Conservation (phyloP, 768 basidiomycete species). For the Boletellus ananas region DNA sequence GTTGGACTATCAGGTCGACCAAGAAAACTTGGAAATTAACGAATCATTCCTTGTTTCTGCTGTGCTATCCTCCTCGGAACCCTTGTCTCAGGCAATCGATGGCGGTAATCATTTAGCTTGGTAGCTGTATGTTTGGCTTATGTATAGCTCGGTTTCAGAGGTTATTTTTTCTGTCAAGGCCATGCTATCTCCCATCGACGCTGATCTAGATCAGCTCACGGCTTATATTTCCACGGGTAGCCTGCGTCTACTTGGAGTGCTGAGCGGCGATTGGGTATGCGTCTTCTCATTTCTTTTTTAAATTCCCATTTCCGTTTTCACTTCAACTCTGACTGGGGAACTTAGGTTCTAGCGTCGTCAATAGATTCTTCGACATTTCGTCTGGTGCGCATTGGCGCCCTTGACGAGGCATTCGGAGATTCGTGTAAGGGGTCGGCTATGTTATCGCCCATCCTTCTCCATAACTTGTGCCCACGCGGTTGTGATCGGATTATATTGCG, state of each 20-base stretch:
- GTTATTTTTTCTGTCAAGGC: conserved; percentile 28
- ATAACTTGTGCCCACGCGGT: conserved; percentile 43
- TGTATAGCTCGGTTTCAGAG: conserved; percentile 1
- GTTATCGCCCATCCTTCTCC: conserved; percentile 48
- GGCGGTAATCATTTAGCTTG: conserved; percentile 4
- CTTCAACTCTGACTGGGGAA: conserved; percentile 2
- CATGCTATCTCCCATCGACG: conserved; percentile 33
- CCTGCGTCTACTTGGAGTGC: conserved; percentile 59
- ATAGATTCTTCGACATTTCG: conserved; percentile 37
- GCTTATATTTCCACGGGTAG: conserved; percentile 63
- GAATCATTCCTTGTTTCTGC: conserved; percentile 66
- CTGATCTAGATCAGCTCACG: conserved; percentile 46
- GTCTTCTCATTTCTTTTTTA: neutral
- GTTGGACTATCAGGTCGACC: conserved; percentile 10
- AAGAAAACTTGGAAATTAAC: conserved; percentile 61
- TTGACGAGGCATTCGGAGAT: conserved; percentile 40
- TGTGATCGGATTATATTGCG: conserved; percentile 36
- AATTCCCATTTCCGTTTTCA: neutral
- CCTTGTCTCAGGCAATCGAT: conserved; percentile 5
- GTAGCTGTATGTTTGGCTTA: neutral
- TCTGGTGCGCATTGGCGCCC: conserved; percentile 54
- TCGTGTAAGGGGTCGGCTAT: conserved; percentile 35
- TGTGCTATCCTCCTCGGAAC: conserved; percentile 29
- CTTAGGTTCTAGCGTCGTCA: conserved; percentile 51
- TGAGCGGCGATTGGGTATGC: conserved; percentile 77